Percentiles rank a stretch among this genome's conserved stretches.
These are phyloP conservation scores for Puccinia coronata DNA, from an alignment of 1,284 basidiomycete species.

Conservation along the genomic window DNA sequence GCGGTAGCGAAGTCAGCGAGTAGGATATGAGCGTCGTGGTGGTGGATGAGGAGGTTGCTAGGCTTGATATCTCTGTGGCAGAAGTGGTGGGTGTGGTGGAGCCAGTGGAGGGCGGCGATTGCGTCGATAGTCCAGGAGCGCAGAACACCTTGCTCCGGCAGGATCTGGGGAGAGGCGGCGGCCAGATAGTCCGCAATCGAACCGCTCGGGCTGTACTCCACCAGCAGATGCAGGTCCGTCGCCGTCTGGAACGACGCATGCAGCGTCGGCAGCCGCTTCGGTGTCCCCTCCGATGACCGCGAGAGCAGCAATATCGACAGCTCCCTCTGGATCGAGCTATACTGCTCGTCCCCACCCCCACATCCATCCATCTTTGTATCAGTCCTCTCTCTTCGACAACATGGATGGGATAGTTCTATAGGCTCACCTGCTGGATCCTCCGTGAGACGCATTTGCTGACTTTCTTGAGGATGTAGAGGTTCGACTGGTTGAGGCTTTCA, in stretches of 20 bases:
- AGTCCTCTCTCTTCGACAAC: background rate
- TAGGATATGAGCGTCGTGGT: slow-evolving; percentile 65
- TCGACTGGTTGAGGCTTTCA: slow-evolving; percentile 18
- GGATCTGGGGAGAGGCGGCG: slow-evolving; percentile 47
- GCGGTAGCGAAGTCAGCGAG: slow-evolving; percentile 90
- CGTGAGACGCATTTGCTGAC: slow-evolving; percentile 8
- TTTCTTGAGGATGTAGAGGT: slow-evolving; percentile 29
- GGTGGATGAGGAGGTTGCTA: slow-evolving; percentile 79
- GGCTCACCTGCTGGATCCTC: slow-evolving; percentile 15
- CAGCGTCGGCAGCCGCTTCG: slow-evolving; percentile 64
- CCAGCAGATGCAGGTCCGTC: slow-evolving; percentile 72
- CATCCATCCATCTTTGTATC: background rate
- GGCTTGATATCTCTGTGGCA: slow-evolving; percentile 80
- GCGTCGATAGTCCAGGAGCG: slow-evolving; percentile 78
- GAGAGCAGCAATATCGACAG: slow-evolving; percentile 19
- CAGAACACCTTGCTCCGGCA: slow-evolving; percentile 66
- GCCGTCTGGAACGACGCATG: slow-evolving; percentile 77
- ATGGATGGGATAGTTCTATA: too few relatives aligned
- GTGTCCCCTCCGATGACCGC: slow-evolving; percentile 53
- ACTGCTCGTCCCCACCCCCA: background rate
- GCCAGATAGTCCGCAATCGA: slow-evolving; percentile 62
- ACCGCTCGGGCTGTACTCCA: slow-evolving; percentile 78
- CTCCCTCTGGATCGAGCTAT: slow-evolving; percentile 19
- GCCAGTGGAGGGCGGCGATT: slow-evolving; percentile 78
- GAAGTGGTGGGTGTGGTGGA: slow-evolving; percentile 74